Base-by-base conservation (phyloP, 345 rosid genomes). In the Balakata baccata region DNA sequence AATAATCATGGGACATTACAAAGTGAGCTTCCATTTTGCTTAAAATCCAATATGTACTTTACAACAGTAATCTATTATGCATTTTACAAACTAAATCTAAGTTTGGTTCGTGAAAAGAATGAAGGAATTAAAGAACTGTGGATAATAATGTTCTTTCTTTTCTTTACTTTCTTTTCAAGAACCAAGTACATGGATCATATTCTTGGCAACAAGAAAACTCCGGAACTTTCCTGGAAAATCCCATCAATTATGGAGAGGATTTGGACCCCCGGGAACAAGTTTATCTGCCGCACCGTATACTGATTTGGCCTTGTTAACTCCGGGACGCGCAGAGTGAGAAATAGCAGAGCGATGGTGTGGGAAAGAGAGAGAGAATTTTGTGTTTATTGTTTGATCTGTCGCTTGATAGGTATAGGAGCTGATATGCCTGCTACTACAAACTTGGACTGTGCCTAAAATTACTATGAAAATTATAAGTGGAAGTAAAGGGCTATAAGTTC, bases 241-340 rank as follows among this genome's bases (percentile, higher is more conserved):
- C 7, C 11, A 37, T 81, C 73, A 87, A 70, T 87, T 87, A 75
- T 87, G 91, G 73, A 87, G 89, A 13, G 91, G 89, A 69, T 87
- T 86, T 6, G 89, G 91, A 63, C 91, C 91, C 25, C 82, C 82
- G 0, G 91, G 89, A 56, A 86, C 87, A 50, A 20, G 47, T 60
- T 70, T 70, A 67, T 76, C 62, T 5, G 86, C 73, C 37, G 68
- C 73, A 29, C 46, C 68, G 37, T n/a, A 79, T 22, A 57, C 7
- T 29, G 74, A 63, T 41, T 57, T 74, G 54, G 59, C 43, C 62
- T 63, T 73, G 70, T 65, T 23, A 20, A 56, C 64, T 57, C 43
- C 29, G 9, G 69, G 46, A 52, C 50, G 72, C 51, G 20, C 20
- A n/a, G 63, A 68, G 46, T 6, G 56, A 71, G 75, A 68, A 66